phyloP scores from a whole-genome alignment of 2,329 filamentous ascomycete species.

The Zelopaecilomyces penicillatus region DNA sequence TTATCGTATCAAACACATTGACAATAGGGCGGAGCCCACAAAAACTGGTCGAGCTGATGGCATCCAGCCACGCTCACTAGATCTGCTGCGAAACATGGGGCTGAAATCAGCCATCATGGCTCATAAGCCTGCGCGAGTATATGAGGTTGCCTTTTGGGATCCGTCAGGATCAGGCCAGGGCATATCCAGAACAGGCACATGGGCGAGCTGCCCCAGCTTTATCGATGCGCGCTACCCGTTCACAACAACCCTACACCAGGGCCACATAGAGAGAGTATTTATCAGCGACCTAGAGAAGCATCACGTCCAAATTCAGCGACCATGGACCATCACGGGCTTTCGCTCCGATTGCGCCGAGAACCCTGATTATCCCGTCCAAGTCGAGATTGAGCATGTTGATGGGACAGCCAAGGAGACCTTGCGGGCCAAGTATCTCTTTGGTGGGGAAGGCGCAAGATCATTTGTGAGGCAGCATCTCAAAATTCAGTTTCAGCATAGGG shows the following conservation, averaged over 20 bases:
- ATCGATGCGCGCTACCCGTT: slow-evolving; percentile 65
- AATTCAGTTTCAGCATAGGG: slow-evolving; percentile 63
- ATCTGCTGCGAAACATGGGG: slow-evolving; percentile 82
- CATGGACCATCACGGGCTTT: slow-evolving; percentile 57
- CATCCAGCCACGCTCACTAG: slow-evolving; percentile 82
- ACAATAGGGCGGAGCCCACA: slow-evolving; percentile 80
- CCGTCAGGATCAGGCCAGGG: slow-evolving; percentile 45
- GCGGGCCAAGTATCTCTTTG: slow-evolving; percentile 61
- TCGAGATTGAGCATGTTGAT: slow-evolving; percentile 68
- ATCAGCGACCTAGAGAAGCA: slow-evolving; percentile 58
- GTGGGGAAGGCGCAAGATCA: slow-evolving; percentile 63
- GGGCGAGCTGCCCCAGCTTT: slow-evolving; percentile 84
- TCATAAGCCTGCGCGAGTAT: slow-evolving; percentile 78
- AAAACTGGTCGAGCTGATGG: slow-evolving; percentile 80
- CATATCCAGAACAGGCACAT: slow-evolving; percentile 60
- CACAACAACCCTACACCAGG: slow-evolving; percentile 64
- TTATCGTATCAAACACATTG: slow-evolving; percentile 91
- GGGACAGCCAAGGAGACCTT: slow-evolving; percentile 60
- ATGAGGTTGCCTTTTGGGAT: slow-evolving; percentile 68
- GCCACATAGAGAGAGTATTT: slow-evolving; percentile 61
- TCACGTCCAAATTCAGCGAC: slow-evolving; percentile 51
- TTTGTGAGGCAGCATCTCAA: slow-evolving; percentile 55
- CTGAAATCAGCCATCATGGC: slow-evolving; percentile 84
- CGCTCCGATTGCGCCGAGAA: slow-evolving; percentile 47
- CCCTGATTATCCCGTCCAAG: slow-evolving; percentile 68